These are phyloP conservation scores for Fragilaria crotonensis DNA, from an alignment of 108 stramenopile species.

Conservation along the genomic window DNA sequence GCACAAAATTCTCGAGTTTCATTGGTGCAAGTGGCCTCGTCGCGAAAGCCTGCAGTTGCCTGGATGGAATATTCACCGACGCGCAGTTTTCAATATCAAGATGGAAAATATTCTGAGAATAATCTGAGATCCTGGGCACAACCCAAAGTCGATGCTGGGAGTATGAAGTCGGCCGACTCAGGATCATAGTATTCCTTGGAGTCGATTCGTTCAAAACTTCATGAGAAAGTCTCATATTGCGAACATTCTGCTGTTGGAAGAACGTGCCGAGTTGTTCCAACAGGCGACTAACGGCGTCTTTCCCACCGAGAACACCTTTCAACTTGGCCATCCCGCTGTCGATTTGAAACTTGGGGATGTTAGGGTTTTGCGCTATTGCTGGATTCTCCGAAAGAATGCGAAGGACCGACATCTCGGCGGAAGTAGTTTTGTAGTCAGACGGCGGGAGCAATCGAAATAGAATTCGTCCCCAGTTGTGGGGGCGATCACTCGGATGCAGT, in stretches of 20 bases:
- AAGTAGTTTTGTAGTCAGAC: slow-evolving; percentile 77
- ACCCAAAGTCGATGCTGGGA: slow-evolving; percentile 80
- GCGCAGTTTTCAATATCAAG: slow-evolving; percentile 86
- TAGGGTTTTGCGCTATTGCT: slow-evolving; percentile 68
- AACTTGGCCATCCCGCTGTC: slow-evolving; percentile 90
- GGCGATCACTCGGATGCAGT: slow-evolving; percentile 88
- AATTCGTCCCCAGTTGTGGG: slow-evolving; percentile 90
- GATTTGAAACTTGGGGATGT: slow-evolving; percentile 94
- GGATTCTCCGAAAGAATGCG: slow-evolving; percentile 90
- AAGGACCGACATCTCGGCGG: slow-evolving; percentile 88
- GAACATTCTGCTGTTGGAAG: slow-evolving; percentile 53
- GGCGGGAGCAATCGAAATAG: slow-evolving; percentile 86
- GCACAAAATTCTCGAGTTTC: slow-evolving; percentile 76
- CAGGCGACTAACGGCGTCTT: slow-evolving; percentile 84
- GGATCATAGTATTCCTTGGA: slow-evolving; percentile 53
- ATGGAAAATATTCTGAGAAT: slow-evolving; percentile 59
- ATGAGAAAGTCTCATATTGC: slow-evolving; percentile 45
- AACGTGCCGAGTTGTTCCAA: slow-evolving; percentile 69
- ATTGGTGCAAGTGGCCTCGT: slow-evolving; percentile 80
- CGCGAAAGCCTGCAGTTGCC: slow-evolving; percentile 83
- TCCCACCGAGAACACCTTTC: slow-evolving; percentile 91
- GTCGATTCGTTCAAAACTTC: slow-evolving; percentile 31
- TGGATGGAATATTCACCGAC: slow-evolving; percentile 81
- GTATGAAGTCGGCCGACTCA: slow-evolving; percentile 66
- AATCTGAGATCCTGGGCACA: slow-evolving; percentile 76